Evolutionary conservation across 2,329 filamentous ascomycete genomes (phyloP).

Genomic region (Monilinia fructigena): DNA sequence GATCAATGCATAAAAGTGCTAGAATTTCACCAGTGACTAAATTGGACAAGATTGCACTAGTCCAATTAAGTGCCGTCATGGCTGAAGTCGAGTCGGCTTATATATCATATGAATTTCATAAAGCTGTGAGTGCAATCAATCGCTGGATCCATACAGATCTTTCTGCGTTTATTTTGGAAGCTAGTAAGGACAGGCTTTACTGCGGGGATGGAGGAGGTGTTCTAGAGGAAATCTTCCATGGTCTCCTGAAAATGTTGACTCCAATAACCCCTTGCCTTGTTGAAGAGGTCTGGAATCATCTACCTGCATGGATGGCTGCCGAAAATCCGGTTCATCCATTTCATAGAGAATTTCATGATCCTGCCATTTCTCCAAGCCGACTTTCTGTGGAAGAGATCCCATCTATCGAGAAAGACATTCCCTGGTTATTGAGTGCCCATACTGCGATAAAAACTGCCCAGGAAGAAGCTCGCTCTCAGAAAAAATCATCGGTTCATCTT

Average conservation of each 20-base stretch:
- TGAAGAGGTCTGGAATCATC: constrained; percentile 82
- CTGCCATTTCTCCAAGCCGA: constrained; percentile 26
- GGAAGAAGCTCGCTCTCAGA: constrained; percentile 69
- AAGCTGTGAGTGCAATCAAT: constrained; percentile 70
- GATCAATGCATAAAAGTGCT: constrained; percentile 57
- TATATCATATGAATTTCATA: constrained; percentile 77
- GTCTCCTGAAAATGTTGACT: constrained; percentile 74
- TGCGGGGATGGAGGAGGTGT: constrained; percentile 69
- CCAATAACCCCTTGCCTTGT: constrained; percentile 81
- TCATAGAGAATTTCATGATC: constrained; percentile 39
- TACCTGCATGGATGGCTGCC: constrained; percentile 61
- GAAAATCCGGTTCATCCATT: constrained; percentile 44
- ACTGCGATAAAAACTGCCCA: constrained; percentile 71
- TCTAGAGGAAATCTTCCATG: constrained; percentile 65
- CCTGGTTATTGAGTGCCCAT: constrained; percentile 43
- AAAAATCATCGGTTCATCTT: constrained; percentile 78
- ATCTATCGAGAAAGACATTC: constrained; percentile 29
- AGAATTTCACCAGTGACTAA: constrained; percentile 52
- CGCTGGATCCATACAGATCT: constrained; percentile 79
- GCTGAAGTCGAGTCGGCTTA: constrained; percentile 63
- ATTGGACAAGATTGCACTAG: constrained; percentile 72
- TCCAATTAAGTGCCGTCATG: constrained; percentile 69
- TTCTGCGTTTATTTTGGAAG: constrained; percentile 91
- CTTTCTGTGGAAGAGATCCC: neutral
- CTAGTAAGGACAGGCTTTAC: constrained; percentile 88